Evolutionary conservation across 306 rosid genomes (phyloP).

Genomic region (Leucaena leucocephala): DNA sequence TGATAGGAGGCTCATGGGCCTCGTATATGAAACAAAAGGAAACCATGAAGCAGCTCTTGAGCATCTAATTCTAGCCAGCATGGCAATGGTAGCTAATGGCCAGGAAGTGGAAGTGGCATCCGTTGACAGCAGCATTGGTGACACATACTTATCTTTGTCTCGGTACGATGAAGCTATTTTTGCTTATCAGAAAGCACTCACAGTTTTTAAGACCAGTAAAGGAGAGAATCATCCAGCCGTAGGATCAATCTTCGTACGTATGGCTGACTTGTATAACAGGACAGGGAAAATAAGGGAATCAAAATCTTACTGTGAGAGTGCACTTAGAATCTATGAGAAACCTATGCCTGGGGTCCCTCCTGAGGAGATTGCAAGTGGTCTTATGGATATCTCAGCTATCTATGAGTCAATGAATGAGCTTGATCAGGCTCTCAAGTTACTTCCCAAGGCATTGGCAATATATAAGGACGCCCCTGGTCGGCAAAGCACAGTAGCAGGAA

Average conservation of each 20-base stretch:
- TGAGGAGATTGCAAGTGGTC: constrained; percentile 84
- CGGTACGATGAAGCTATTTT: constrained; percentile 83
- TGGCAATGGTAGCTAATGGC: constrained; percentile 86
- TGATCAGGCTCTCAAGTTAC: constrained; percentile 72
- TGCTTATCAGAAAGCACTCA: constrained; percentile 84
- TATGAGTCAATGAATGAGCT: constrained; percentile 88
- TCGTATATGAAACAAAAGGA: constrained; percentile 87
- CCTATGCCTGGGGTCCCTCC: constrained; percentile 68
- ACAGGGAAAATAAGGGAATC: constrained; percentile 84
- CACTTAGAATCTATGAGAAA: constrained; percentile 86
- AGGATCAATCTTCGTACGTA: constrained; percentile 73
- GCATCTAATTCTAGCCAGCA: constrained; percentile 89
- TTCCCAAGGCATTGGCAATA: constrained; percentile 68
- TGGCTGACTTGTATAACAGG: constrained; percentile 81
- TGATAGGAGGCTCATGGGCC: constrained; percentile 95
- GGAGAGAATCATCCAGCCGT: constrained; percentile 95
- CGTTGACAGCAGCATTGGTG: constrained; percentile 93
- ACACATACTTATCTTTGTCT: constrained; percentile 74
- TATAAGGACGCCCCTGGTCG: constrained; percentile 77
- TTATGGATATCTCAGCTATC: constrained; percentile 80
- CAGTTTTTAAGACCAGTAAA: constrained; percentile 73
- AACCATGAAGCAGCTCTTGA: constrained; percentile 90
- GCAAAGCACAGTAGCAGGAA: constrained; percentile 80
- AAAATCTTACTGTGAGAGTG: constrained; percentile 74
- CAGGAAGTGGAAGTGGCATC: constrained; percentile 87